Percentiles rank a stretch among this genome's conserved stretches.
Evolutionary conservation across 352 stramenopile species (phyloP).

Genomic region (Aphanomyces invadans): DNA sequence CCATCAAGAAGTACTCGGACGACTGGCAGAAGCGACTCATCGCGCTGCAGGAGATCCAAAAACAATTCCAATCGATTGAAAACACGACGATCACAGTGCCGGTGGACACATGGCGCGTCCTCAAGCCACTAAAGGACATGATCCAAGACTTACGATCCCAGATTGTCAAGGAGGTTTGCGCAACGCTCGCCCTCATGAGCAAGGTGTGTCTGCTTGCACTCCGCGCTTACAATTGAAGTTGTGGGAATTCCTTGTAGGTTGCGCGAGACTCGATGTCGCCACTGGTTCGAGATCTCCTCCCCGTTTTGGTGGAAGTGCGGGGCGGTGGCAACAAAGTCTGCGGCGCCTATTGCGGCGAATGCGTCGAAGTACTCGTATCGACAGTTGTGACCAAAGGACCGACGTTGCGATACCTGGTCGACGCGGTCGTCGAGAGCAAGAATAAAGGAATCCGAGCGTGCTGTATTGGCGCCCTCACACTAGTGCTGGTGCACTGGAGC

Average conservation of each 20-base stretch:
- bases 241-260: not conserved
- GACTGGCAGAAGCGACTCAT: conserved; percentile 76
- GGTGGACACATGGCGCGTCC: conserved; percentile 56
- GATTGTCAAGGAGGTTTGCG: conserved; percentile 80
- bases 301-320: conserved; percentile 65
- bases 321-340: conserved; percentile 80
- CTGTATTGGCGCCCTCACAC: conserved; percentile 58
- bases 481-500: conserved; percentile 53
- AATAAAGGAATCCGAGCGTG: conserved; percentile 73
- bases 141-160: conserved; percentile 75
- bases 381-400: conserved; percentile 66
- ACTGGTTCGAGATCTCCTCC: conserved; percentile 64
- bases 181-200: conserved; percentile 50
- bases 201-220: conserved; percentile 25
- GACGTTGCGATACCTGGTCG: conserved; percentile 63
- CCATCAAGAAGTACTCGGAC: conserved; percentile 60
- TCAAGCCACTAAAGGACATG: conserved; percentile 64
- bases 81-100: conserved; percentile 33
- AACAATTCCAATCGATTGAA: conserved; percentile 55
- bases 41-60: conserved; percentile 56
- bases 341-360: conserved; percentile 68
- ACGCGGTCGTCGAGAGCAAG: conserved; percentile 67
- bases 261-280: conserved; percentile 72
- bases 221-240: too few relatives aligned
- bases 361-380: conserved; percentile 53